Base-by-base conservation (phyloP, 129 eudicot genomes). In the Helianthus tuberosus region DNA sequence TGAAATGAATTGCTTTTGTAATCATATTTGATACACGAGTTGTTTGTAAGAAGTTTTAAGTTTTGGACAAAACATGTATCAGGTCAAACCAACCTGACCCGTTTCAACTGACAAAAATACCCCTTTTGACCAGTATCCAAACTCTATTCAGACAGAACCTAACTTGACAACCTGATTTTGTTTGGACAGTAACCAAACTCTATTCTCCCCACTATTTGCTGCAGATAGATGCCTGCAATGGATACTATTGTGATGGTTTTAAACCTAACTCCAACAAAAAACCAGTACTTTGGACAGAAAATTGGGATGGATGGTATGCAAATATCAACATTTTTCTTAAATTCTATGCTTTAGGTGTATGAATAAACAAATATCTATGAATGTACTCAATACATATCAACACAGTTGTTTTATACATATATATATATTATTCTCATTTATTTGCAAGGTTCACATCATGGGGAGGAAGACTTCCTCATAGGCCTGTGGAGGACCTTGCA, bases 181-280 rank as follows among this genome's bases (percentile, higher is more conserved):
- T 57, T 29, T 47, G 29, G 47, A 32, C 10, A 15, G 1, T n/a
- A n/a, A n/a, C n/a, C n/a, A n/a, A n/a, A n/a, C n/a, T n/a, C n/a
- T n/a, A n/a, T n/a, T n/a, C n/a, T n/a, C n/a, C 47, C 69, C 27
- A 66, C 3, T 48, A 11, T 39, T 66, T 50, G 29, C 69, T 44
- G 61, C 96, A 94, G 99, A 86, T 94, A 64, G 95, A 94, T 83
- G 80, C 99, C 69, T 94, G 99, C 88, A 94, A 94, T 84, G 99
- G 89, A 66, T 94, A 88, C 78, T 94, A 94, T 75, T 94, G 97
- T 69, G 99, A 94, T 78, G 91, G 93, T 73, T 94, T 86, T 73
- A 80, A 67, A 81, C 97, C 99, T 44, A 94, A 94, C 77, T 88
- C 99, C 70, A 70, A 85, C 73, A 94, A 83, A 68, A 94, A 94